Base-by-base conservation (phyloP, 352 stramenopile species). In the Phytophthora pseudosyringae region DNA sequence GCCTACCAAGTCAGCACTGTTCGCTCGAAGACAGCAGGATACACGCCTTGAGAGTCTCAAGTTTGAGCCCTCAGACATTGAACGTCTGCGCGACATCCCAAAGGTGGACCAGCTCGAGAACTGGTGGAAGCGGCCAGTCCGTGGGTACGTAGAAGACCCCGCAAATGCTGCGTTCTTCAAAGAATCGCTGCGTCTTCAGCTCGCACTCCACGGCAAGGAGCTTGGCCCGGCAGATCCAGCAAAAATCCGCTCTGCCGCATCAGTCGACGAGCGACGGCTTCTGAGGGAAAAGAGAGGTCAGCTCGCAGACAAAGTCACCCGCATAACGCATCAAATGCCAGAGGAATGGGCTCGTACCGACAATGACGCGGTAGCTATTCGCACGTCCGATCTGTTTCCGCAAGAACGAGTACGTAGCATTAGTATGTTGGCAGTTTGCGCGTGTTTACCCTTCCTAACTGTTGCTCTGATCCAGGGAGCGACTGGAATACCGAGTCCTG, bases 71-170 rank as follows among this genome's bases (percentile, higher is more conserved):
- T 62, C 53, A 3, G 79, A 89, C 51, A 75, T 89, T 54, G 69
- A 80, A 64, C 61, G 80, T 1, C 58, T 88, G 7, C 35, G 43
- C 6, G 78, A 89, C 35, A 86, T 87, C 33, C 83, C 83, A 18
- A 86, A 81, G 31, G 61, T 67, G 0, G 41, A 71, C 3, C 56
- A 85, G 25, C 67, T 90, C 6, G 21, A 51, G 6, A 58, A 73
- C 38, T 93, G 85, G 85, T 93, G 85, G 85, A 87, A 69, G 25
- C 59, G 64, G 11, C 64, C 75, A 21, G 48, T 69, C 2, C 57
- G 46, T 5, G 85, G 80, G 5, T 92, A 94, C 50, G 76, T 92
- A 1, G 76, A 79, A 3, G 75, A 89, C 15, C 76, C 83, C n/a
- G 3, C 38, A 47, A 62, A 52, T 28, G 53, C 73, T 5, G 5